Percentiles rank a stretch among this genome's conserved stretches.
Evolutionary conservation across 805 yeast species (phyloP).

Genomic region (Torulaspora microellipsoides): DNA sequence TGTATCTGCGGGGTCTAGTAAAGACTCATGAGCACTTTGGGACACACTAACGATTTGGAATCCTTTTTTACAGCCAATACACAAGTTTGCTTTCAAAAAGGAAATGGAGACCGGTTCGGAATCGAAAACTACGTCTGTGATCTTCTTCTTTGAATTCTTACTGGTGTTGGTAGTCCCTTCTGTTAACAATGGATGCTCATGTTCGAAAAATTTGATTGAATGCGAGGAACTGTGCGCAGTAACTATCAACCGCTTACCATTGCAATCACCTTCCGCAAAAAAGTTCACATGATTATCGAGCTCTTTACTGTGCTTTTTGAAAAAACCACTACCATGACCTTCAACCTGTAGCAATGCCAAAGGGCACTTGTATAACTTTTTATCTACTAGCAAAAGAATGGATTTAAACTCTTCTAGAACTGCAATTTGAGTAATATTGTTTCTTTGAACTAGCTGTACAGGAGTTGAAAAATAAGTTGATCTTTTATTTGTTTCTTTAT

Average conservation of each 20-base stretch:
- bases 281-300: slow-evolving; percentile 83
- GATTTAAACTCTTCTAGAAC: slow-evolving; percentile 89
- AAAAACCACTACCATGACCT: slow-evolving; percentile 39
- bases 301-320: slow-evolving; percentile 63
- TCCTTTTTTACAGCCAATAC: slow-evolving; percentile 95
- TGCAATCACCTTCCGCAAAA: slow-evolving; percentile 89
- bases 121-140: slow-evolving; percentile 71
- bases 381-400: slow-evolving; percentile 75
- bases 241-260: slow-evolving; percentile 82
- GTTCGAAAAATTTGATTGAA: slow-evolving; percentile 81
- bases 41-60: slow-evolving; percentile 89
- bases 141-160: slow-evolving; percentile 63
- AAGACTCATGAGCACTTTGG: slow-evolving; percentile 78
- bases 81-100: slow-evolving; percentile 78
- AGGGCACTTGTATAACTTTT: slow-evolving; percentile 71
- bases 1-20: slow-evolving; percentile 97
- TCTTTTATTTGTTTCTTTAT: slow-evolving; percentile 43
- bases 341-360: slow-evolving; percentile 53
- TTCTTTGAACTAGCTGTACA: slow-evolving; percentile 63
- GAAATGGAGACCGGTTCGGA: slow-evolving; percentile 92
- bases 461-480: slow-evolving; percentile 63
- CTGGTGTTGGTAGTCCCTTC: slow-evolving; percentile 35
- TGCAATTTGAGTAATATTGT: slow-evolving; percentile 82
- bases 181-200: slow-evolving; percentile 62
- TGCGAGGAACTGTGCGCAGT: slow-evolving; percentile 83